Base-by-base conservation (phyloP, 2,329 filamentous ascomycete species). In the Microcyclosporella mali region DNA sequence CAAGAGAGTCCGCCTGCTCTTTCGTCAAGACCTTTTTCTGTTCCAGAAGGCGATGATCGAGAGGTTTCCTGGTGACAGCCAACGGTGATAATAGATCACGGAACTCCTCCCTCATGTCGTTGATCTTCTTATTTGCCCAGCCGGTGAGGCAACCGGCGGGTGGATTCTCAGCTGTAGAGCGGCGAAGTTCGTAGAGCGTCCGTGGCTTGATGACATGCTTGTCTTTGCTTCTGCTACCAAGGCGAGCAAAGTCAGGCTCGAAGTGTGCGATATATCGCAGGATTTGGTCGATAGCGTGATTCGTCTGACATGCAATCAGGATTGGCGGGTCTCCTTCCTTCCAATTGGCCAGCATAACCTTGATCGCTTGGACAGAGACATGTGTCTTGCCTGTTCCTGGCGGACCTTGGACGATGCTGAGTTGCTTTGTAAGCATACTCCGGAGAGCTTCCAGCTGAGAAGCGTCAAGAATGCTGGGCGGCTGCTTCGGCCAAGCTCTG, bases 251-350 rank as follows among this genome's bases (percentile, higher is more conserved):
- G 1, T 78, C 73, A 0, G 67, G 62, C 53, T 84, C 81, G 52
- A 83, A 84, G 4, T 68, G 58, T 1, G 79, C 70, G 12, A 88
- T 71, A 41, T 82, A 78, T 1, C 69, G 66, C 0, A 95, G 69
- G 0, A 95, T 70, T 58, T 95, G 88, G 54, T 95, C 88, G 0
- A 95, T 68, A 0, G 88, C 88, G 63, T 95, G 88, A 46, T 95
- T 95, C 0, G 88, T 95, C 56, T 95, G 88, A 6, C 87, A 88
- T 0, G 88, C 77, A 3, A 95, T 72, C 15, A 95, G 73, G 21
- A 95, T 81, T 0, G 85, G 85, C 7, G 81, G 74, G 44, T 82
- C 78, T 0, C 65, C 69, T 1, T 59, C 55, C 2, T 62, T 59
- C 56, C 78, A 72, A 40, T 84, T 85, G 1, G 71, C 64, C 0